A percentile compares a stretch with the other conserved stretches of the same genome.
Evolutionary conservation across 2,329 filamentous ascomycete species (phyloP).

Genomic region (Dryadomyces quercus-mongolicae): DNA sequence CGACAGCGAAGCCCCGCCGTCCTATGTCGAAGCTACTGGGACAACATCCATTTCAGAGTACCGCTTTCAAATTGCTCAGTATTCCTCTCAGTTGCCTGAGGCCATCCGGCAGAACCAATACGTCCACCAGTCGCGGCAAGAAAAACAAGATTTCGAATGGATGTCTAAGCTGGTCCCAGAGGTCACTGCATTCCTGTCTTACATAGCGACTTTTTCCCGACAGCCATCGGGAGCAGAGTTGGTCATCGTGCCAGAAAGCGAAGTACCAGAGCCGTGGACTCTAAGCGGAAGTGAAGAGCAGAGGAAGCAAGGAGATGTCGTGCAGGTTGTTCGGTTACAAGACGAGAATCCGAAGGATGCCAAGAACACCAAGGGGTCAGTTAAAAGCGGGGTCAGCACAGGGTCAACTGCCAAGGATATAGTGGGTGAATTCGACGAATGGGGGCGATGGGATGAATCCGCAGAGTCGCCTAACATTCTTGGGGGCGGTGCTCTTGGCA

Average conservation of each 20-base stretch:
- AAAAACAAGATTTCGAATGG: slow-evolving; percentile 25
- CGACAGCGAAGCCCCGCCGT: not conserved
- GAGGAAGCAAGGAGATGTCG: slow-evolving; percentile 17
- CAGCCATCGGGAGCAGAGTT: slow-evolving; percentile 26
- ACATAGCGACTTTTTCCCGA: slow-evolving; percentile 23
- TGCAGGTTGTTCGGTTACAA: slow-evolving; percentile 20
- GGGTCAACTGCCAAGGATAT: not conserved
- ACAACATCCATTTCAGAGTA: not conserved
- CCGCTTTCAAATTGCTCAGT: slow-evolving; percentile 14
- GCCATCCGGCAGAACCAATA: slow-evolving; percentile 24
- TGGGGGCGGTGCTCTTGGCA: not conserved
- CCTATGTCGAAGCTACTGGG: not conserved
- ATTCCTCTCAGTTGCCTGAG: slow-evolving; percentile 23
- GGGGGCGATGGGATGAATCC: slow-evolving; percentile 28
- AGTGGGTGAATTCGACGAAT: slow-evolving; percentile 27
- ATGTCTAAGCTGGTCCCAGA: slow-evolving; percentile 27
- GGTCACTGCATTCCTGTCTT: slow-evolving; percentile 28
- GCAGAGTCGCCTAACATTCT: not conserved
- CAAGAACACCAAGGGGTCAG: not conserved
- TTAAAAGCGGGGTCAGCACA: not conserved
- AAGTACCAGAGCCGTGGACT: slow-evolving; percentile 24
- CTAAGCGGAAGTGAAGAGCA: slow-evolving; percentile 22
- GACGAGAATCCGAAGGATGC: not conserved
- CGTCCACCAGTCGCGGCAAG: slow-evolving; percentile 20
- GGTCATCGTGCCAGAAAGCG: slow-evolving; percentile 30